Percentiles rank a stretch among this genome's conserved stretches.
phyloP scores from a whole-genome alignment of 495 filamentous ascomycete genomes.

The Achaetomiella virescens region DNA sequence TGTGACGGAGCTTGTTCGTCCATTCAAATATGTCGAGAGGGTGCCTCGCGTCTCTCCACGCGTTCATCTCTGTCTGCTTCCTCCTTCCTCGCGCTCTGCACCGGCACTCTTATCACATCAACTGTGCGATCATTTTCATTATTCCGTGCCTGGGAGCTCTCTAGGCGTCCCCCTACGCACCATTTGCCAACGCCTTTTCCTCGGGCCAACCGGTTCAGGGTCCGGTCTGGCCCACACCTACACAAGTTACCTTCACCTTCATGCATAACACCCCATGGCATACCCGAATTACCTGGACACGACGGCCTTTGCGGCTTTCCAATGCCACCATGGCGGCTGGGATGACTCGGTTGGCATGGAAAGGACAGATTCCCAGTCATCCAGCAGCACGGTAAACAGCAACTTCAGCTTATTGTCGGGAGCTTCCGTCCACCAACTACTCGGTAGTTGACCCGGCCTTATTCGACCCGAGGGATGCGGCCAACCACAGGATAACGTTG shows the following conservation, averaged over 20 bases:
- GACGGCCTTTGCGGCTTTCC: not conserved
- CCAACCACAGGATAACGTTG: not conserved
- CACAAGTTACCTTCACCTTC: too few relatives aligned
- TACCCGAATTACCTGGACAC: not conserved
- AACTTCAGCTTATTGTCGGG: not conserved
- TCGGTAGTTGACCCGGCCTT: not conserved
- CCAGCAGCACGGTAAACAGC: conserved; percentile 3
- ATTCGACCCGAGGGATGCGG: not conserved
- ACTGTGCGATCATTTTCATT: not conserved
- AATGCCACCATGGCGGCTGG: not conserved
- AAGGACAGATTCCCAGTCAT: conserved; percentile 6
- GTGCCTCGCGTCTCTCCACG: not conserved
- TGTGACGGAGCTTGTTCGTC: not conserved
- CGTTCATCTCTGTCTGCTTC: not conserved
- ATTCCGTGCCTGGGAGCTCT: not conserved
- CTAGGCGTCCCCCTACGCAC: not conserved
- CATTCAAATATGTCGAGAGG: not conserved
- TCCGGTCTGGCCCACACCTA: not conserved
- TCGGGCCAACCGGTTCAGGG: not conserved
- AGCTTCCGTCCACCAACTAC: not conserved
- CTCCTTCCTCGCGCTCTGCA: not conserved
- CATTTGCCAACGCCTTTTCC: not conserved
- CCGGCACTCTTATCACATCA: not conserved
- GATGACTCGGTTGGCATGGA: not conserved
- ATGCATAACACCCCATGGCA: not conserved